phyloP scores from a whole-genome alignment of 495 filamentous ascomycete genomes.

The Parmelia sp. region DNA sequence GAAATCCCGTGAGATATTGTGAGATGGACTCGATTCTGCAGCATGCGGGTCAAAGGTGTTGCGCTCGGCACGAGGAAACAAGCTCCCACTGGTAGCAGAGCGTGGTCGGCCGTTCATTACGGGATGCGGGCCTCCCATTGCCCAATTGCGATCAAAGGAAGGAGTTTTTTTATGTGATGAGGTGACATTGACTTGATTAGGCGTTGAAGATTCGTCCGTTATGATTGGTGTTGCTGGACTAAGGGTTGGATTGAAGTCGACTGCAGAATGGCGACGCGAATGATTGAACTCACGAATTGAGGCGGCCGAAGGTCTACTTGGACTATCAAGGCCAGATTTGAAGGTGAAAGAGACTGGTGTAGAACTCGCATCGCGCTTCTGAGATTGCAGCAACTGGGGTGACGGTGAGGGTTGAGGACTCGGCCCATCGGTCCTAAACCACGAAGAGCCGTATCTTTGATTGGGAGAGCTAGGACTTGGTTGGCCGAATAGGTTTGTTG shows the following conservation, averaged over 20 bases:
- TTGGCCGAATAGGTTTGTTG: slow-evolving; percentile 33
- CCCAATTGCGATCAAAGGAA: slow-evolving; percentile 90
- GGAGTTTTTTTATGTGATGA: slow-evolving; percentile 67
- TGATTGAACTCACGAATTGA: slow-evolving; percentile 79
- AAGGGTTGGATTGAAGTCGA: slow-evolving; percentile 49
- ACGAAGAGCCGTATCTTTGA: slow-evolving; percentile 6
- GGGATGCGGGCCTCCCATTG: slow-evolving; percentile 52
- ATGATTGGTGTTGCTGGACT: slow-evolving; percentile 22
- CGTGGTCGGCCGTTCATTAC: slow-evolving; percentile 19
- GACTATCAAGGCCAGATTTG: slow-evolving; percentile 48
- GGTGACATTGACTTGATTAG: slow-evolving; percentile 25
- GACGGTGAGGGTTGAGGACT: slow-evolving; percentile 23
- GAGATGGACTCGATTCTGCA: slow-evolving; percentile 23
- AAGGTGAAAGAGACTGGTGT: slow-evolving; percentile 39
- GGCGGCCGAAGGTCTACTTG: slow-evolving; percentile 65
- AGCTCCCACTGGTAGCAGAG: slow-evolving; percentile 27
- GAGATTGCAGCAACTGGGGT: slow-evolving; percentile 16
- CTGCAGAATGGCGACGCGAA: slow-evolving; percentile 79
- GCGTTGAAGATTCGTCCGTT: slow-evolving; percentile 11
- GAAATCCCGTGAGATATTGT: slow-evolving; percentile 45
- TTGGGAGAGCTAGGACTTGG: slow-evolving; percentile 12
- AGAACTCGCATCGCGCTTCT: slow-evolving; percentile 23
- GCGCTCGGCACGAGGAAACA: slow-evolving; percentile 34
- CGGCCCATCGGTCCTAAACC: slow-evolving; percentile 14
- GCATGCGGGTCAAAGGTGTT: slow-evolving; percentile 22